Evolutionary conservation across 2,329 filamentous ascomycete species (phyloP).

Genomic region (Scytalidium lignicola): DNA sequence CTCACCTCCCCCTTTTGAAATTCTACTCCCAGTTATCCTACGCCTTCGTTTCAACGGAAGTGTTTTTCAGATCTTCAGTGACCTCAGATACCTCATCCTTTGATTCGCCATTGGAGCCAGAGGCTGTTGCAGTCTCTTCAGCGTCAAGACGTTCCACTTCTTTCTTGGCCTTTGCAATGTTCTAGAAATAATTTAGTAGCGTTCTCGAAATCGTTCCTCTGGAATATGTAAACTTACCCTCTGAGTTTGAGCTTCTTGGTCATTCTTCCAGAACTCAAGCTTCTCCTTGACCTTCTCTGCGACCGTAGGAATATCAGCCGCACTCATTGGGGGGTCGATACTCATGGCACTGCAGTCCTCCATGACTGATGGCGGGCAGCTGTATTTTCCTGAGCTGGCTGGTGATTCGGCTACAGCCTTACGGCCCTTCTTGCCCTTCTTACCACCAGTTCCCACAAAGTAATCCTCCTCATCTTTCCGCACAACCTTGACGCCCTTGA

Average conservation of each 20-base stretch:
- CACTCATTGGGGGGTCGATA: conserved; percentile 82
- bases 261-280: conserved; percentile 83
- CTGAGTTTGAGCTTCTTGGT: conserved; percentile 85
- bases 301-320: conserved; percentile 71
- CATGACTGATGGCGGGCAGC: conserved; percentile 83
- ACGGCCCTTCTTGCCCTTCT: conserved; percentile 80
- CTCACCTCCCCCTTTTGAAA: too few species aligned
- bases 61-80: conserved; percentile 54
- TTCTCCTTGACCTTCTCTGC: conserved; percentile 91
- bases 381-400: conserved; percentile 59
- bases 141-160: conserved; percentile 88
- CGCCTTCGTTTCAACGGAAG: conserved; percentile 52
- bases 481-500: conserved; percentile 79
- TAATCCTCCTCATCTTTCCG: conserved; percentile 88
- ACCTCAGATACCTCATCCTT: conserved; percentile 44
- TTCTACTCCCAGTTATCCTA: too few species aligned
- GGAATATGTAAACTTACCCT: conserved; percentile 56
- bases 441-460: conserved; percentile 64
- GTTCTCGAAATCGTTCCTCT: too few species aligned
- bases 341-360: conserved; percentile 82
- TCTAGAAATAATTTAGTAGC: conserved; percentile 50
- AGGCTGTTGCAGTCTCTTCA: conserved; percentile 45
- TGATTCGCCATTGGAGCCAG: conserved; percentile 48
- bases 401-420: conserved; percentile 40
- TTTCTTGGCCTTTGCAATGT: conserved; percentile 93